Evolutionary conservation across 495 filamentous ascomycete genomes (phyloP), one percentile per base, ranked within the genome.

Genomic region (Penicillium canariense): DNA sequence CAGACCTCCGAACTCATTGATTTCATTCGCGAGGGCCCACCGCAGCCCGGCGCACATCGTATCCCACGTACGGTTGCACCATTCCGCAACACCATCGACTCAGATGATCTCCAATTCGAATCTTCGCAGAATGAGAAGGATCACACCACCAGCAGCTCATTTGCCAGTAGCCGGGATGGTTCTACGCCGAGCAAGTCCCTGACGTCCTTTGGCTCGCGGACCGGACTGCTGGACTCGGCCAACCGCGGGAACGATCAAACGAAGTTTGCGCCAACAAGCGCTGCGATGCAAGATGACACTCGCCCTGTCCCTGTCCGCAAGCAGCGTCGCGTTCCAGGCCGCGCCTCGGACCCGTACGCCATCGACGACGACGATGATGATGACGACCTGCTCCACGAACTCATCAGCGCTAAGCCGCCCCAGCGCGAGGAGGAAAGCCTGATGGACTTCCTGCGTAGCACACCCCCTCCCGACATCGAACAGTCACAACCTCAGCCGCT

Each of bases 281-380:
- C 44, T n/a, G 34, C 44, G 26, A 43, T 50, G 23, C 40, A 42
- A 23, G 63, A 47, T 15, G 65, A 51, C 4, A 70, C 74, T 5
- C 70, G 65, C 35, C 53, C 59, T 49, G 52, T 20, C 28, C 79
- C 71, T 53, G 62, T 56, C 40, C 84, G 89, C 52, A 96, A 86
- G 58, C 88, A 85, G 45, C 81, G 85, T 34, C 84, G 91, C 23
- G 83, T 89, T 36, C 87, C 81, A 39, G 95, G 85, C 32, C 84
- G 90, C 20, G 84, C 89, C 32, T 87, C 81, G 36, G 95, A 99
- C 62, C 93, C 94, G 1, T 97, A 97, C 60, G 88, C 91, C 30
- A 88, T 97, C 52, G 93, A 96, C 58, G 79, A 86, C 35, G 89
- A 87, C 55, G 89, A 92, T 57, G 88, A 92, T 57, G 88, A 93